phyloP scores from a whole-genome alignment of 257 asterid genomes.

The Asclepias syriaca region DNA sequence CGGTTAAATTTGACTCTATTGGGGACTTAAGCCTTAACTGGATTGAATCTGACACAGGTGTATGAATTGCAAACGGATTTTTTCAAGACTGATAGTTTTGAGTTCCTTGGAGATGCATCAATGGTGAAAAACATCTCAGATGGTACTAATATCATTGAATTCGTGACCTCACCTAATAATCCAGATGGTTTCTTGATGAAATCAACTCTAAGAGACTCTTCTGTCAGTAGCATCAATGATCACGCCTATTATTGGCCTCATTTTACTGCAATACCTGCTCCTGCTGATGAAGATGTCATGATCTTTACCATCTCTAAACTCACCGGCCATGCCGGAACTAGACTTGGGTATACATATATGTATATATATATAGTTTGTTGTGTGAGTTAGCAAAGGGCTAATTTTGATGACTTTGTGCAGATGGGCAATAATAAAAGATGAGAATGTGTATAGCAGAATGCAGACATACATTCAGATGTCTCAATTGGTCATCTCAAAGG shows the following conservation, averaged over 20 bases:
- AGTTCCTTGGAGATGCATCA: slow-evolving; percentile 47
- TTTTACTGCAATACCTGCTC: slow-evolving; percentile 59
- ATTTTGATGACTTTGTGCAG: slow-evolving; percentile 19
- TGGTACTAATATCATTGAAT: slow-evolving; percentile 39
- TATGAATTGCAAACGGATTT: slow-evolving; percentile 45
- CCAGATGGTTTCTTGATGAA: slow-evolving; percentile 51
- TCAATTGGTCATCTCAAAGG: slow-evolving; percentile 57
- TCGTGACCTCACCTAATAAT: slow-evolving; percentile 74
- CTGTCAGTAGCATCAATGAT: slow-evolving; percentile 39
- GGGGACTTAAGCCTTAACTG: no score
- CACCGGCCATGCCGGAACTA: slow-evolving; percentile 81
- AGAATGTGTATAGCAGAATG: slow-evolving; percentile 44
- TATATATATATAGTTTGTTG: no score
- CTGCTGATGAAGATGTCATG: slow-evolving; percentile 67
- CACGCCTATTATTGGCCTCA: slow-evolving; percentile 85
- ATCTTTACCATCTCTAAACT: slow-evolving; percentile 64
- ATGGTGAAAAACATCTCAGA: slow-evolving; percentile 28
- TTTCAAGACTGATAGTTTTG: slow-evolving; percentile 36
- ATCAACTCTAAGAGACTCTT: slow-evolving; percentile 35
- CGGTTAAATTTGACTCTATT: no score
- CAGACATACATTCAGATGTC: slow-evolving; percentile 7
- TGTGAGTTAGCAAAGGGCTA: no score
- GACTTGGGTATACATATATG: slow-evolving; percentile 49
- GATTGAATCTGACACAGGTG: slow-evolving; percentile 26
- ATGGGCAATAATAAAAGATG: slow-evolving; percentile 68